These are phyloP conservation scores for Cladosporium sp. DNA, from an alignment of 2,329 filamentous ascomycete species.

Conservation along the genomic window DNA sequence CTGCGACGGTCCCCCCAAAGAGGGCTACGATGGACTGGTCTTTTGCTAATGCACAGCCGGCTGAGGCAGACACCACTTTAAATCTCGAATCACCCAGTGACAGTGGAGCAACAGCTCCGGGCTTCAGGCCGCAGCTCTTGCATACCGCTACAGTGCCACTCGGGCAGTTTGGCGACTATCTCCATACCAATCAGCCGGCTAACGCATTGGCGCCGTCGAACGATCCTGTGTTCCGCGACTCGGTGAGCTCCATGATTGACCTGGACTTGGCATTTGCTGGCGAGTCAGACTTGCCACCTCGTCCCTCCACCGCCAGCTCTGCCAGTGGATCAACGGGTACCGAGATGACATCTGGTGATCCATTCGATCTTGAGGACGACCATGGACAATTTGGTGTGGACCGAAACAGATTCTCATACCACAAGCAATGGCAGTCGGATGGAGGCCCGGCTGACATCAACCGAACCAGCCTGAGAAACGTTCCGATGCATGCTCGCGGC, in stretches of 20 bases:
- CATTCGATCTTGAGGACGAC: slow-evolving; percentile 53
- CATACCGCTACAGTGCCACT: slow-evolving; percentile 46
- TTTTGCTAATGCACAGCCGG: slow-evolving; percentile 45
- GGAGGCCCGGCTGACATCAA: slow-evolving; percentile 31
- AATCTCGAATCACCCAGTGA: slow-evolving; percentile 35
- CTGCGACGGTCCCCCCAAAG: slow-evolving; percentile 40
- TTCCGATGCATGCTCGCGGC: slow-evolving; percentile 38
- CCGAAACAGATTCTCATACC: slow-evolving; percentile 38
- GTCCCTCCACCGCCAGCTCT: slow-evolving; percentile 48
- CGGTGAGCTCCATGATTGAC: slow-evolving; percentile 50
- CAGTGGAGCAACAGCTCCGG: slow-evolving; percentile 33
- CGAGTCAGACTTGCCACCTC: slow-evolving; percentile 40
- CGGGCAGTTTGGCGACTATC: slow-evolving; percentile 43
- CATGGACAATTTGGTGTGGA: slow-evolving; percentile 34
- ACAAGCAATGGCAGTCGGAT: slow-evolving; percentile 41
- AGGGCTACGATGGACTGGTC: slow-evolving; percentile 52
- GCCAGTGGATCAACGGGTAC: slow-evolving; percentile 39
- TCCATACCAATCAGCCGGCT: slow-evolving; percentile 31
- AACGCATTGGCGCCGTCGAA: slow-evolving; percentile 27
- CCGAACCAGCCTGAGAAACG: slow-evolving; percentile 33
- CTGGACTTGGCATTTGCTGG: slow-evolving; percentile 43
- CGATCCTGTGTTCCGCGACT: slow-evolving; percentile 32
- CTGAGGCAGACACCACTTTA: slow-evolving; percentile 31
- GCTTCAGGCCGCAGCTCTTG: slow-evolving; percentile 44
- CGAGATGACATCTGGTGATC: slow-evolving; percentile 48